Percentiles rank a stretch among this genome's conserved stretches.
These are phyloP conservation scores for Waltergamsia citrina DNA, from an alignment of 2,329 filamentous ascomycete genomes.

Conservation along the genomic window DNA sequence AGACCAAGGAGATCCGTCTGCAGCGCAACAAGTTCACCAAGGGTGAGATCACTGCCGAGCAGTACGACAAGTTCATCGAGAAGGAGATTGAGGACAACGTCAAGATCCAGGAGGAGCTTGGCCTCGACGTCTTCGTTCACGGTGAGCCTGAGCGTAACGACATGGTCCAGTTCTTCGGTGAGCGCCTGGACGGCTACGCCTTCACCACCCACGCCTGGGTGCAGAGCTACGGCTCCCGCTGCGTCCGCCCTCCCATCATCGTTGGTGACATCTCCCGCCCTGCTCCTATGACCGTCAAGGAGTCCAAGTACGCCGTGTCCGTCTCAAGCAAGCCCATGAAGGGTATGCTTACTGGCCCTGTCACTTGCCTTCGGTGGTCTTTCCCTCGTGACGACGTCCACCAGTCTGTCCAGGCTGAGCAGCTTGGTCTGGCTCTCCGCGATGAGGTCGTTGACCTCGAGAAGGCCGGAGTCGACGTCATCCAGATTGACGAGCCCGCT, in stretches of 20 bases:
- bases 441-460: slow-evolving; percentile 98
- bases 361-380: slow-evolving; percentile 98
- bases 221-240: slow-evolving; percentile 95
- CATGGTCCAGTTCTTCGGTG: slow-evolving; percentile 99
- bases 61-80: slow-evolving; percentile 99
- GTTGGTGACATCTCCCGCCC: slow-evolving; percentile 98
- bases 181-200: slow-evolving; percentile 91
- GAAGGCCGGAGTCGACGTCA: slow-evolving; percentile 91
- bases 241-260: slow-evolving; percentile 95
- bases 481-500: slow-evolving; percentile 98
- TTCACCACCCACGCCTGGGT: slow-evolving; percentile 99
- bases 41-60: slow-evolving; percentile 80
- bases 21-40: slow-evolving; percentile 98
- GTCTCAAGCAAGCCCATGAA: slow-evolving; percentile 99
- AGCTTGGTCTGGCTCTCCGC: slow-evolving; percentile 94
- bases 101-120: slow-evolving; percentile 96
- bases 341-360: slow-evolving; percentile 98
- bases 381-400: slow-evolving; percentile 99
- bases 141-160: slow-evolving; percentile 99
- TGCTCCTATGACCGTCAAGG: slow-evolving; percentile 98
- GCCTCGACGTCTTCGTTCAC: slow-evolving; percentile 93
- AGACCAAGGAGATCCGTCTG: slow-evolving; percentile 97
- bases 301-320: slow-evolving; percentile 96
- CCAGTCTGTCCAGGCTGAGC: slow-evolving; percentile 97
- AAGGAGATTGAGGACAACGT: slow-evolving; percentile 94